Evolutionary conservation across 768 basidiomycete species (phyloP).

Genomic region (Symmetrospora coprosmae): DNA sequence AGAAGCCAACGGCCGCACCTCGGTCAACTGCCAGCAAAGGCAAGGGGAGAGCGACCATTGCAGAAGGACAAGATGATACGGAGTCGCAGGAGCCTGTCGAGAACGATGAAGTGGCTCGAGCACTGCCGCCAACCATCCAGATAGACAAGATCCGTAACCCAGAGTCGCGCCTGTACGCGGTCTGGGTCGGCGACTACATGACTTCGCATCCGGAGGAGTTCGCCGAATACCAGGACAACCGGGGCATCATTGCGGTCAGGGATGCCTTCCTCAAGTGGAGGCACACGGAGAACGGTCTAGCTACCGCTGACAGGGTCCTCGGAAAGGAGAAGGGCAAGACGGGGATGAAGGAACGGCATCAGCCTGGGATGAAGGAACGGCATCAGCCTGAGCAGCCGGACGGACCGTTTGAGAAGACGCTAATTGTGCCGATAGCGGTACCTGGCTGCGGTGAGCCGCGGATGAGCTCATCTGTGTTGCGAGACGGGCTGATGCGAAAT

Average conservation of each 20-base stretch:
- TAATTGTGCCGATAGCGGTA: slow-evolving; percentile 76
- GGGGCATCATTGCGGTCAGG: slow-evolving; percentile 71
- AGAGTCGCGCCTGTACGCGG: slow-evolving; percentile 64
- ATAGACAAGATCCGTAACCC: slow-evolving; percentile 50
- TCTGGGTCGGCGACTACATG: slow-evolving; percentile 73
- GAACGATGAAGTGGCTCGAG: neutral
- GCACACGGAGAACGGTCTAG: slow-evolving; percentile 43
- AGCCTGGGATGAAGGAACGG: slow-evolving; percentile 27
- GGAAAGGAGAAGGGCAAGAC: slow-evolving; percentile 36
- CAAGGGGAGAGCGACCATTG: slow-evolving; percentile 14
- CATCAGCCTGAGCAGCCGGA: slow-evolving; percentile 26
- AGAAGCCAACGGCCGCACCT: neutral
- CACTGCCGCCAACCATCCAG: neutral
- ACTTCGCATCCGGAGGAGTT: slow-evolving; percentile 49
- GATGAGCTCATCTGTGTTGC: no score
- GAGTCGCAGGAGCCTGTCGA: slow-evolving; percentile 36
- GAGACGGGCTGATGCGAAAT: neutral
- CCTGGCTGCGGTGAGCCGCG: slow-evolving; percentile 77
- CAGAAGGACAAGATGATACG: slow-evolving; percentile 38
- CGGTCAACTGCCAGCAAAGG: slow-evolving; percentile 5
- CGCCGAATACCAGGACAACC: slow-evolving; percentile 50
- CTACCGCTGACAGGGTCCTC: slow-evolving; percentile 33
- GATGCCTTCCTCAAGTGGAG: slow-evolving; percentile 64
- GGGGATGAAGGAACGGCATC: slow-evolving; percentile 30
- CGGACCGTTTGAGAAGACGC: slow-evolving; percentile 50